phyloP scores from a whole-genome alignment of 139 green algal genomes.

The Chlamydomonas sphaeroides region DNA sequence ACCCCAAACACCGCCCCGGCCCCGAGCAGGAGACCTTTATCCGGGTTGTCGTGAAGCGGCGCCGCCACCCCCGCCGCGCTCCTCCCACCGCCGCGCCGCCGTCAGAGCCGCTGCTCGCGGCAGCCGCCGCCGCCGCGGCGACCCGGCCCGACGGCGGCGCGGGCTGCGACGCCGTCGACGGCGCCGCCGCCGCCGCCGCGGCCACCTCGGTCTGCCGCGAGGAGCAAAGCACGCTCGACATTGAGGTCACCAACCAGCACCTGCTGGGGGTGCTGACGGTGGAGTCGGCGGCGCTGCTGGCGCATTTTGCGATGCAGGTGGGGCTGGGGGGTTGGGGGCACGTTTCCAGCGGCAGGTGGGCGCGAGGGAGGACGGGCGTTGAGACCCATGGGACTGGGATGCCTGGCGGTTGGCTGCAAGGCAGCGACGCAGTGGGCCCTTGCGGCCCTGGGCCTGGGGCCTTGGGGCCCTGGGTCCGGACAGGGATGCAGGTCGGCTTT shows the following conservation, averaged over 20 bases:
- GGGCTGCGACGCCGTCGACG: neutral
- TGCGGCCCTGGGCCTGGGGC: no score
- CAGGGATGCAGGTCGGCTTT: no score
- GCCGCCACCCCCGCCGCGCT: neutral
- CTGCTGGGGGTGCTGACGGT: constrained; percentile 57
- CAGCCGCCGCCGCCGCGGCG: neutral
- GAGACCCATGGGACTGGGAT: no score
- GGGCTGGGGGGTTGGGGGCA: neutral
- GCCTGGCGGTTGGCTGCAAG: no score
- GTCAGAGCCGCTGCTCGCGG: neutral
- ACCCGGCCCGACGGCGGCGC: no score
- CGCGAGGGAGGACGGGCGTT: no score
- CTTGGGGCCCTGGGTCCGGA: no score
- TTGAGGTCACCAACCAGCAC: constrained; percentile 63
- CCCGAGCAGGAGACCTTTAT: constrained; percentile 55
- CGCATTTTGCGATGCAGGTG: constrained; percentile 56
- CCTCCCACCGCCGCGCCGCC: neutral
- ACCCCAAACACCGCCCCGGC: no score
- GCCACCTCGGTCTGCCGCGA: no score
- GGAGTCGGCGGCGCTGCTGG: constrained; percentile 52
- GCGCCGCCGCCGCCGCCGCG: neutral
- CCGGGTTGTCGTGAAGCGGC: constrained; percentile 37
- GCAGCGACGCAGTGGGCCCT: no score
- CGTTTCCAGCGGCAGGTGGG: no score
- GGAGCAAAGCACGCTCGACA: no score